Conservation (phyloP, 495 filamentous ascomycete genomes). For the Articulospora tetracladia region DNA sequence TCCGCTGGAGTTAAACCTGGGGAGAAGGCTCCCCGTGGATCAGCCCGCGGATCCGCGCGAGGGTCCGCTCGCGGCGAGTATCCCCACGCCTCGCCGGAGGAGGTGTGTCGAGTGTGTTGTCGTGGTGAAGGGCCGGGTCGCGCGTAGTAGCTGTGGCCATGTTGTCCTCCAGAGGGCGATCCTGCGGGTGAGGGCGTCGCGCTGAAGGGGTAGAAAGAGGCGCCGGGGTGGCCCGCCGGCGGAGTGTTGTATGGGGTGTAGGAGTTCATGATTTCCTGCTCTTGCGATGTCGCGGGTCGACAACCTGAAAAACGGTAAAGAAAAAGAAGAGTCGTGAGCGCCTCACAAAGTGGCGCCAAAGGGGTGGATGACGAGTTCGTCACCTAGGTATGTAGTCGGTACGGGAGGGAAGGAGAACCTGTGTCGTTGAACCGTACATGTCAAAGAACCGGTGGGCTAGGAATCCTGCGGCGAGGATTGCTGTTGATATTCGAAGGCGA, state of each 20-base stretch:
- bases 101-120: constrained; percentile 25
- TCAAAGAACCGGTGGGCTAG: constrained; percentile 22
- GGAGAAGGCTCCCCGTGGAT: constrained; percentile 22
- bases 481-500: constrained; percentile 18
- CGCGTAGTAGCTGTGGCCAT: constrained; percentile 15
- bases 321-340: constrained; percentile 19
- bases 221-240: constrained; percentile 14
- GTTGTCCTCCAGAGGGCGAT: constrained; percentile 23
- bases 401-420: constrained; percentile 27
- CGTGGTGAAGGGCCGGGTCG: constrained; percentile 19
- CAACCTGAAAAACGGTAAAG: constrained; percentile 22
- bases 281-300: constrained; percentile 25
- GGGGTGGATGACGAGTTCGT: constrained; percentile 27
- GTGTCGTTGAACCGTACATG: constrained; percentile 30
- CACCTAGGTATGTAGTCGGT: constrained; percentile 31
- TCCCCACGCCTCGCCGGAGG: constrained; percentile 22
- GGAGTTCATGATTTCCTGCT: constrained; percentile 26
- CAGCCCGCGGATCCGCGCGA: constrained; percentile 8
- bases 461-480: constrained; percentile 16
- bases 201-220: constrained; percentile 20
- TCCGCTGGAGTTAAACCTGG: constrained; percentile 28
- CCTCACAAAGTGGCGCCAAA: constrained; percentile 18
- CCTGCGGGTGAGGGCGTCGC: constrained; percentile 26
- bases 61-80: constrained; percentile 22
- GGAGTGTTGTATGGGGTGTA: constrained; percentile 24